These are phyloP conservation scores for Nitzschia palea DNA, from an alignment of 108 stramenopile species.

Conservation along the genomic window DNA sequence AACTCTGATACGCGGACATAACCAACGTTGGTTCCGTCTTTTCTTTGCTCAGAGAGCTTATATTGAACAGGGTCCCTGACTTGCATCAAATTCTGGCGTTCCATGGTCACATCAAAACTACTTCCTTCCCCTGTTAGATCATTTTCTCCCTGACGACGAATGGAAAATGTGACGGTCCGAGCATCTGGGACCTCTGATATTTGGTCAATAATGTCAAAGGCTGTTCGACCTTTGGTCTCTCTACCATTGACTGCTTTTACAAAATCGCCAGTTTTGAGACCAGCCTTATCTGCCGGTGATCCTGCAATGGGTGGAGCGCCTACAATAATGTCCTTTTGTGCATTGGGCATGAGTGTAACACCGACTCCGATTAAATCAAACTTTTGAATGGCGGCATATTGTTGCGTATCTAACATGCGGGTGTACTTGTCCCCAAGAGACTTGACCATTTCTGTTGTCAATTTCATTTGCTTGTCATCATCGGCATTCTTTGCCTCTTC, in stretches of 20 bases:
- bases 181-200: conserved; percentile 77
- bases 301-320: conserved; percentile 79
- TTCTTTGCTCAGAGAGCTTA: conserved; percentile 63
- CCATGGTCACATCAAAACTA: conserved; percentile 54
- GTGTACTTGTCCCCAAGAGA: conserved; percentile 83
- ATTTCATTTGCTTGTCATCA: conserved; percentile 29
- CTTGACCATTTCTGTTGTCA: conserved; percentile 61
- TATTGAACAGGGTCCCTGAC: conserved; percentile 69
- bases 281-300: conserved; percentile 63
- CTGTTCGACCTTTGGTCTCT: conserved; percentile 67
- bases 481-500: conserved; percentile 3
- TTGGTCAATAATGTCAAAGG: conserved; percentile 89
- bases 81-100: conserved; percentile 50
- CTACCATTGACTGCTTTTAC: conserved; percentile 79
- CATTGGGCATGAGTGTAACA: conserved; percentile 77
- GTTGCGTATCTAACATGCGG: conserved; percentile 55
- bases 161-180: conserved; percentile 60
- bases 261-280: conserved; percentile 69
- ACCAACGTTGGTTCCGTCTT: conserved; percentile 84
- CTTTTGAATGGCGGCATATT: conserved; percentile 77
- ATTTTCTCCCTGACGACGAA: conserved; percentile 32
- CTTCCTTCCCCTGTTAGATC: conserved; percentile 11
- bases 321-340: conserved; percentile 64
- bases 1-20: conserved; percentile 89
- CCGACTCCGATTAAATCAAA: conserved; percentile 89